A percentile compares a stretch with the other conserved stretches of the same genome.
These are phyloP conservation scores for Xanthoconium separans DNA, from an alignment of 1,284 basidiomycete species.

Conservation along the genomic window DNA sequence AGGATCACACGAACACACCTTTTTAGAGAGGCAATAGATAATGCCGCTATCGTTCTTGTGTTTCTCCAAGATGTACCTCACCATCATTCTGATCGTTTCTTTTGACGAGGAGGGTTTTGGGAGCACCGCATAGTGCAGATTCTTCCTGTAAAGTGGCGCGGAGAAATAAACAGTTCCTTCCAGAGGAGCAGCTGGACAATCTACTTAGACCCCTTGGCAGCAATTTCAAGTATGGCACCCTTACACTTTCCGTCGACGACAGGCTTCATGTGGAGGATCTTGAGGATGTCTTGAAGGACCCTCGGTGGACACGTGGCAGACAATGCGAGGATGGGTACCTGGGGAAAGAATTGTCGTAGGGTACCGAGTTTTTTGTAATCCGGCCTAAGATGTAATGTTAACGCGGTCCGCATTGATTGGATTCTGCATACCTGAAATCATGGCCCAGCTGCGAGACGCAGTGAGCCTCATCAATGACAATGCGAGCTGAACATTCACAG, in stretches of 20 bases:
- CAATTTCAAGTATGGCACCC: not conserved
- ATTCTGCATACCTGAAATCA: constrained; percentile 50
- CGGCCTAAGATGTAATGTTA: constrained; percentile 47
- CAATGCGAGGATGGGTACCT: constrained; percentile 80
- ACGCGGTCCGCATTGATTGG: not conserved
- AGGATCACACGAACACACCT: constrained; percentile 43
- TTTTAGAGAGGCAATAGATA: constrained; percentile 83
- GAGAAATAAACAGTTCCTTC: constrained; percentile 84
- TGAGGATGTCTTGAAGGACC: constrained; percentile 79
- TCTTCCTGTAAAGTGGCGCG: constrained; percentile 84
- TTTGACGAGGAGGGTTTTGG: constrained; percentile 65
- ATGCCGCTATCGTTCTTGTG: constrained; percentile 83
- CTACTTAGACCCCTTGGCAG: not conserved
- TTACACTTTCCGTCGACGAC: constrained; percentile 65
- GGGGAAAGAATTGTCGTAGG: constrained; percentile 72
- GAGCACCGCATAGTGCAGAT: constrained; percentile 78
- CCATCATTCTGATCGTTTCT: constrained; percentile 60
- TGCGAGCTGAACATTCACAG: constrained; percentile 42
- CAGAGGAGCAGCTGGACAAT: constrained; percentile 49
- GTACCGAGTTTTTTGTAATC: constrained; percentile 81
- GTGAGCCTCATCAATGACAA: constrained; percentile 77
- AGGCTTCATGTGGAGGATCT: constrained; percentile 65
- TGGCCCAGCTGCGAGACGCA: constrained; percentile 67
- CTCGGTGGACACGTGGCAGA: constrained; percentile 85
- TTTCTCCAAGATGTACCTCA: constrained; percentile 69